Percentiles rank a stretch among this genome's conserved stretches.
Evolutionary conservation across 768 basidiomycete genomes (phyloP).

Genomic region (Amanita jacksonii): DNA sequence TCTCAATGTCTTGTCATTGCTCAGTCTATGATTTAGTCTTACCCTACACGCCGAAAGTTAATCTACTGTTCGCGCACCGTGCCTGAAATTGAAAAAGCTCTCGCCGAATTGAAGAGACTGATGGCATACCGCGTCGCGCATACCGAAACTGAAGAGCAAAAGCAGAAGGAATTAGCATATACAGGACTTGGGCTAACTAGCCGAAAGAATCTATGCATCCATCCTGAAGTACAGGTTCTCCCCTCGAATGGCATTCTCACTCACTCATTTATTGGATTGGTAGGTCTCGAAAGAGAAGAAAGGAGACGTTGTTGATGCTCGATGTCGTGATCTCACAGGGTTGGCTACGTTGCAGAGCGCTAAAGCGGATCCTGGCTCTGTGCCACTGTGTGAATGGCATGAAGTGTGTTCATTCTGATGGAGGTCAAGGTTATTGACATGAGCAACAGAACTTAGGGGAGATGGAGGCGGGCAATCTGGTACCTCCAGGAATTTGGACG

Average conservation of each 20-base stretch:
- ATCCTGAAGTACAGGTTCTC: conserved; percentile 64
- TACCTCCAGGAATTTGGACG: conserved; percentile 88
- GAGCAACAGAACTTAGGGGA: conserved; percentile 65
- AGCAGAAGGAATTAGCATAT: conserved; percentile 71
- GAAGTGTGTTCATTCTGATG: conserved; percentile 48
- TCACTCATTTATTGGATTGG: conserved; percentile 3
- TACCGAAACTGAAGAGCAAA: conserved; percentile 67
- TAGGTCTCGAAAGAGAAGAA: conserved; percentile 98
- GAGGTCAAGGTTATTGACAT: conserved; percentile 4
- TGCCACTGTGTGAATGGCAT: conserved; percentile 90
- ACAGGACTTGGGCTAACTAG: conserved; percentile 90
- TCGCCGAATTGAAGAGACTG: conserved; percentile 88
- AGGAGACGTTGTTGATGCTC: conserved; percentile 92
- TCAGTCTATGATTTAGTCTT: conserved; percentile 50
- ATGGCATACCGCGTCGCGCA: conserved; percentile 77
- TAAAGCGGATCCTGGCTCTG: conserved; percentile 78
- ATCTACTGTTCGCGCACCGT: conserved; percentile 99
- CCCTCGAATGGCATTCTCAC: not conserved
- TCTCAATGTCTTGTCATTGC: conserved; percentile 1
- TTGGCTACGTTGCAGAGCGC: conserved; percentile 76
- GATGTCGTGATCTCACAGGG: conserved; percentile 92
- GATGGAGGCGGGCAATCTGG: conserved; percentile 68
- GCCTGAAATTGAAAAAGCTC: conserved; percentile 97
- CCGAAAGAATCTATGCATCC: conserved; percentile 92
- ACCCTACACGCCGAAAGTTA: conserved; percentile 86